These are phyloP conservation scores for Lachancea thermotolerans DNA, from an alignment of 805 yeast genomes.

Conservation along the genomic window DNA sequence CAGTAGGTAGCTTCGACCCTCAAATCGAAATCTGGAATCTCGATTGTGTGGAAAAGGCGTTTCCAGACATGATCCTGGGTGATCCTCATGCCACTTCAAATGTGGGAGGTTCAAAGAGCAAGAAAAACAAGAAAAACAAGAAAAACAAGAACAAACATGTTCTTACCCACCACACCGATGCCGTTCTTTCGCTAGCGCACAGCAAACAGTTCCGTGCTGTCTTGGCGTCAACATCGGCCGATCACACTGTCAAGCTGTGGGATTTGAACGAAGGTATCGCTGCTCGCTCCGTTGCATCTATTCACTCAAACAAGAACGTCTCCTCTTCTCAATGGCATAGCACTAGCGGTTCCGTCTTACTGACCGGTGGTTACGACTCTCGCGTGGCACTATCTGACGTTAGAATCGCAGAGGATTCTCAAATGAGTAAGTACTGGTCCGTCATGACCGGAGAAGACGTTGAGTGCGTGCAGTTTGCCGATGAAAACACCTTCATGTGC, in stretches of 20 bases:
- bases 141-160: conserved; percentile 44
- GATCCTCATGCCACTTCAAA: conserved; percentile 48
- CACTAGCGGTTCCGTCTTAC: conserved; percentile 54
- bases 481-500: conserved; percentile 57
- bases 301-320: conserved; percentile 77
- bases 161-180: conserved; percentile 84
- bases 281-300: conserved; percentile 59
- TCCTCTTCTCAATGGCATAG: conserved; percentile 85
- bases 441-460: conserved; percentile 71
- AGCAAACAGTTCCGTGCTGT: conserved; percentile 76
- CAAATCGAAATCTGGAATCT: conserved; percentile 96
- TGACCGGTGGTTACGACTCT: conserved; percentile 94
- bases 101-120: conserved; percentile 34
- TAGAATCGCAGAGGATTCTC: conserved; percentile 55
- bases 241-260: conserved; percentile 91
- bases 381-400: conserved; percentile 77
- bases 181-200: conserved; percentile 80
- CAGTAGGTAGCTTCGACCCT: conserved; percentile 95
- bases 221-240: conserved; percentile 92
- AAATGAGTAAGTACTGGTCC: conserved; percentile 58
- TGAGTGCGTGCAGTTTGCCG: conserved; percentile 71
- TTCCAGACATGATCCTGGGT: conserved; percentile 90
- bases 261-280: conserved; percentile 71
- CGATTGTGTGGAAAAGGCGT: conserved; percentile 86
- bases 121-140: conserved; percentile 50